Base-by-base conservation (phyloP, 1,284 basidiomycete species). In the Naganishia albida region DNA sequence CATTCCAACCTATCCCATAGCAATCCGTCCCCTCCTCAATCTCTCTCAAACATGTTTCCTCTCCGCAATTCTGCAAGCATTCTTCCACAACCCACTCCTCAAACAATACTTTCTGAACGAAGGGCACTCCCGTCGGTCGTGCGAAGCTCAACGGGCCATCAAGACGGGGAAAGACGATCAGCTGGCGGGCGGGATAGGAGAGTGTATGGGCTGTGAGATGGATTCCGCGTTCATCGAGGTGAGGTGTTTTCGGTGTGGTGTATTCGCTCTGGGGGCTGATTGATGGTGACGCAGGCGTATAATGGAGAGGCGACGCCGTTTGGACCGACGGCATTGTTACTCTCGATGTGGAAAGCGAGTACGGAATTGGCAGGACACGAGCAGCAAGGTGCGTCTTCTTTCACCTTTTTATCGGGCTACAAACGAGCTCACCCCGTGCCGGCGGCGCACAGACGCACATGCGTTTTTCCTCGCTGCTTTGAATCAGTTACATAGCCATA, bases 181-280 rank as follows among this genome's bases (percentile, higher is more conserved):
- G 63, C 59, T 7, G 59, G 64, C 50, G 69, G 68, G 67, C 12
- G 70, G 71, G 1, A 39, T 62, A 4, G 77, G 74, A 34, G 76
- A 88, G 39, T 99, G 94, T 77, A 88, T 90, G 59, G 93, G 89
- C 64, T 99, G 94, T 77, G 94, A 97, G 78, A 89, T 99, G 88
- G 94, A 98, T 77, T 87, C 85, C 69, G 83, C 97, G 6, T 95
- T 95, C 76, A 81, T 86, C 26, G 93, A 96, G 81, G 91, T 91
- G 52, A 67, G 76, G 67, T 12, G n/a, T 18, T 10, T n/a, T 16
- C 12, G 25, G 1, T n/a, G 13, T 8, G 25, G 34, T 30, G 16
- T 3, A 25, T 3, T 13, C 12, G 12, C 30, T 34, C 10, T 18
- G 13, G 26, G 18, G 30, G 30, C n/a, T 38, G 42, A 55, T 38